A percentile compares a stretch with the other conserved stretches of the same genome.
phyloP scores from a whole-genome alignment of 345 rosid species.

The Physaria fendleri region DNA sequence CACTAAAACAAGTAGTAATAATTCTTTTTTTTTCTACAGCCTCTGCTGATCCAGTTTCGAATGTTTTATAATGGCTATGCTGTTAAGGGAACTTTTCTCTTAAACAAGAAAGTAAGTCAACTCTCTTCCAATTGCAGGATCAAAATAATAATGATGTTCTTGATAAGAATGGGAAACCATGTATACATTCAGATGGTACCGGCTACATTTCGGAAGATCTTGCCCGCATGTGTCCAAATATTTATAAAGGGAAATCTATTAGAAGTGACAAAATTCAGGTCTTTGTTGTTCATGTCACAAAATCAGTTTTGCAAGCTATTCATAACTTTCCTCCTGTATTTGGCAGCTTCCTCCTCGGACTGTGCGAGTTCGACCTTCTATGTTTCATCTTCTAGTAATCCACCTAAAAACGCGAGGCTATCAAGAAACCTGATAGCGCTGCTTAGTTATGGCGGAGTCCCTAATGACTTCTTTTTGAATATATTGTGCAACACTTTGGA shows the following conservation, averaged over 20 bases:
- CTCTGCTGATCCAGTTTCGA: constrained; percentile 66
- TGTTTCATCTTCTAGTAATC: too few relatives aligned
- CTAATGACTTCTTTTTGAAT: constrained; percentile 48
- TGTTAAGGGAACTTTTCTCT: constrained; percentile 58
- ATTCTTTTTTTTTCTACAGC: constrained; percentile 32
- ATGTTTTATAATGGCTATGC: constrained; percentile 54
- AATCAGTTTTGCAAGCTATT: not conserved
- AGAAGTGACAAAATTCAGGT: constrained; percentile 13
- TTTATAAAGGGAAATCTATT: constrained; percentile 30
- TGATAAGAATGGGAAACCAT: constrained; percentile 34
- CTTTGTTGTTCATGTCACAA: not conserved
- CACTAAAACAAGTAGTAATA: not conserved
- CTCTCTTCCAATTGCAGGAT: constrained; percentile 40
- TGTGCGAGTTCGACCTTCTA: constrained; percentile 46
- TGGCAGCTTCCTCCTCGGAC: constrained; percentile 42
- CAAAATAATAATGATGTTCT: constrained; percentile 26
- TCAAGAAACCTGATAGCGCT: too few relatives aligned
- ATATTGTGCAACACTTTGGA: constrained; percentile 41
- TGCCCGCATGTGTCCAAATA: constrained; percentile 54
- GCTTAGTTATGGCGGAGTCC: constrained; percentile 69
- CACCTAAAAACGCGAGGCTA: too few relatives aligned
- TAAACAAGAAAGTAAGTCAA: constrained; percentile 44
- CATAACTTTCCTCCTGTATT: not conserved
- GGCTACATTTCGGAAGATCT: constrained; percentile 79
- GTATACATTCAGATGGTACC: constrained; percentile 77